phyloP scores from a whole-genome alignment of 2,329 filamentous ascomycete species.

The Fusarium nisikadoi region DNA sequence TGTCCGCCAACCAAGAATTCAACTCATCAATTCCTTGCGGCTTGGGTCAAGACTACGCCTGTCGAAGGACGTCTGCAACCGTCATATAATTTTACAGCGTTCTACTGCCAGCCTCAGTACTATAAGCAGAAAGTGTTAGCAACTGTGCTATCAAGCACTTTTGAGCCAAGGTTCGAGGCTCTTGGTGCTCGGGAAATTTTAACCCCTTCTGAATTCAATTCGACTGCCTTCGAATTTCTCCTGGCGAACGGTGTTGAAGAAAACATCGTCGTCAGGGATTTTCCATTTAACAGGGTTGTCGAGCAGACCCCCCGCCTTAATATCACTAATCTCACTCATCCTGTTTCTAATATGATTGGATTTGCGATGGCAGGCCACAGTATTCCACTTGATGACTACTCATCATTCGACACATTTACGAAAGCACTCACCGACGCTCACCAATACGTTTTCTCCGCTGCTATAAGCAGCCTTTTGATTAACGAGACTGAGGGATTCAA shows the following conservation, averaged over 20 bases:
- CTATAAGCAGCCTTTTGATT: slow-evolving; percentile 25
- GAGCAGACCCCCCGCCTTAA: slow-evolving; percentile 42
- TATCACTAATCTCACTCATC: slow-evolving; percentile 14
- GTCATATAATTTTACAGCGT: slow-evolving; percentile 44
- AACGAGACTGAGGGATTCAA: slow-evolving; percentile 28
- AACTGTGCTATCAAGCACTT: slow-evolving; percentile 43
- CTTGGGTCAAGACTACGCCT: slow-evolving; percentile 26
- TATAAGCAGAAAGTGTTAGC: slow-evolving; percentile 56
- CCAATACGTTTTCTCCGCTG: slow-evolving; percentile 47
- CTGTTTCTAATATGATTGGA: slow-evolving; percentile 49
- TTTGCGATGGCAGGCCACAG: slow-evolving; percentile 46
- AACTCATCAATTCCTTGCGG: slow-evolving; percentile 52
- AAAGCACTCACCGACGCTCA: slow-evolving; percentile 35
- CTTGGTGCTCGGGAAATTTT: too few species aligned
- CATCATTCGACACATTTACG: slow-evolving; percentile 1
- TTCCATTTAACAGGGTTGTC: slow-evolving; percentile 34
- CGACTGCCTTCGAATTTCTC: slow-evolving; percentile 49
- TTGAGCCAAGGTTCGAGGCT: slow-evolving; percentile 13
- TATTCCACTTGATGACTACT: slow-evolving; percentile 4
- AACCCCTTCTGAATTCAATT: slow-evolving; percentile 47
- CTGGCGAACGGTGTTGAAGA: slow-evolving; percentile 44
- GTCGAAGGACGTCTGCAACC: background rate
- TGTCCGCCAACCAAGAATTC: slow-evolving; percentile 47
- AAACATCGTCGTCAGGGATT: slow-evolving; percentile 29
- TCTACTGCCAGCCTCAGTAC: slow-evolving; percentile 59